Conservation (phyloP, 2,329 filamentous ascomycete genomes). For the Aspergillus japonicus region DNA sequence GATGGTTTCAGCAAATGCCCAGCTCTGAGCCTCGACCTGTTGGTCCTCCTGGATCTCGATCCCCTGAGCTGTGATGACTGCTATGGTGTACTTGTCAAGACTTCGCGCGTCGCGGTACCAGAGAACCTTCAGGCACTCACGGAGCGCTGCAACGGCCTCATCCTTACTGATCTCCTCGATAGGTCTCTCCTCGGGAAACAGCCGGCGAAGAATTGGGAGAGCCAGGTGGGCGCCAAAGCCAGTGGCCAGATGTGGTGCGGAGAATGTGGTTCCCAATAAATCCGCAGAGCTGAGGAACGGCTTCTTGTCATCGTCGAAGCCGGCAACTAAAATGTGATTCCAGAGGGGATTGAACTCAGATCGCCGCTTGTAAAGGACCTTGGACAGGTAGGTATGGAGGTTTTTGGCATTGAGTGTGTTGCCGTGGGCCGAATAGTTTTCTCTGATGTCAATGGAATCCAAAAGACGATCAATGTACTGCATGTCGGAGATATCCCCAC, state of each 20-base stretch:
- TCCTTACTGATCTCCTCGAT: constrained; percentile 71
- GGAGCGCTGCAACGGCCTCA: constrained; percentile 74
- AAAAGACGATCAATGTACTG: constrained; percentile 94
- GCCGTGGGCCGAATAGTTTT: constrained; percentile 69
- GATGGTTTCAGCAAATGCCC: constrained; percentile 95
- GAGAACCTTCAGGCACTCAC: constrained; percentile 97
- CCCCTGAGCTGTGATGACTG: constrained; percentile 84
- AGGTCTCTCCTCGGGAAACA: constrained; percentile 80
- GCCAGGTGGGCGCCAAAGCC: constrained; percentile 92
- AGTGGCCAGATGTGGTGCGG: constrained; percentile 82
- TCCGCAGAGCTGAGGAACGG: constrained; percentile 93
- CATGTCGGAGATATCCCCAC: constrained; percentile 98
- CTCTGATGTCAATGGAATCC: constrained; percentile 78
- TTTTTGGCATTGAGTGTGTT: constrained; percentile 79
- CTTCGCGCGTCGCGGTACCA: constrained; percentile 96
- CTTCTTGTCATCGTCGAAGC: constrained; percentile 72
- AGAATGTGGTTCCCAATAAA: constrained; percentile 89
- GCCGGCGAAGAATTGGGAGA: constrained; percentile 81
- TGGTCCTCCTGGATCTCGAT: constrained; percentile 80
- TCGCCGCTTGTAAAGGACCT: constrained; percentile 93
- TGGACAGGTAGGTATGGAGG: constrained; percentile 92
- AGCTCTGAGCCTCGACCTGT: constrained; percentile 92
- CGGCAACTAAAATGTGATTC: constrained; percentile 92
- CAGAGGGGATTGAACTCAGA: constrained; percentile 96
- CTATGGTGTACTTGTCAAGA: constrained; percentile 86